Percentiles rank a stretch among this genome's conserved stretches.
These are phyloP conservation scores for Butyriboletus loyo DNA, from an alignment of 768 basidiomycete species.

Conservation along the genomic window DNA sequence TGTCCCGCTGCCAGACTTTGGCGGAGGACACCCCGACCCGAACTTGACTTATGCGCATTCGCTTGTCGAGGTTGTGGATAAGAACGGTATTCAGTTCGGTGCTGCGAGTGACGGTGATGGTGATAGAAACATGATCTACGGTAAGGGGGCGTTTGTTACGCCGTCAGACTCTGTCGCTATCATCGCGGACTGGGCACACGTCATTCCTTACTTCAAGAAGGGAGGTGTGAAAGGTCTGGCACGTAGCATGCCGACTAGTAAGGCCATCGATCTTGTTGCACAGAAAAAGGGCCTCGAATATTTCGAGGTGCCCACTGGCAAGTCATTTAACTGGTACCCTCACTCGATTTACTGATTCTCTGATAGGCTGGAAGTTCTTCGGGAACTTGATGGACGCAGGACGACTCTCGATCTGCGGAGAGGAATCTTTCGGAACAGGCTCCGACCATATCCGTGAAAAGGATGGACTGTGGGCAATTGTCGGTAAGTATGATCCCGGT, in stretches of 20 bases:
- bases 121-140: slow-evolving; percentile 99
- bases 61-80: slow-evolving; percentile 90
- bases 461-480: slow-evolving; percentile 96
- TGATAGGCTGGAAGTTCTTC: slow-evolving; percentile 97
- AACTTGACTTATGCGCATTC: slow-evolving; percentile 96
- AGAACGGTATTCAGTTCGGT: slow-evolving; percentile 82
- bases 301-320: slow-evolving; percentile 96
- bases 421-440: slow-evolving; percentile 99
- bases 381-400: slow-evolving; percentile 99
- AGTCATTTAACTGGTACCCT: slow-evolving; percentile 14
- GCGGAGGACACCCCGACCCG: slow-evolving; percentile 96
- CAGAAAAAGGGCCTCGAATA: slow-evolving; percentile 89
- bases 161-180: slow-evolving; percentile 98
- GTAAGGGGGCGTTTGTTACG: slow-evolving; percentile 95
- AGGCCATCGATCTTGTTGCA: slow-evolving; percentile 94
- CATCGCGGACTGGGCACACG: slow-evolving; percentile 95
- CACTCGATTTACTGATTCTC: neutral
- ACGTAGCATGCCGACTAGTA: slow-evolving; percentile 95
- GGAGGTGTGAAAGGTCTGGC: slow-evolving; percentile 94
- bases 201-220: slow-evolving; percentile 86
- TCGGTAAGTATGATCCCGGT: slow-evolving; percentile 55
- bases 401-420: slow-evolving; percentile 95
- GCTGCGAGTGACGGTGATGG: slow-evolving; percentile 98
- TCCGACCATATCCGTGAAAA: slow-evolving; percentile 99
- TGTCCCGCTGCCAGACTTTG: slow-evolving; percentile 89